Percentiles rank a stretch among this genome's conserved stretches.
phyloP scores from a whole-genome alignment of 2,329 filamentous ascomycete species.

The Penicillium sp. region DNA sequence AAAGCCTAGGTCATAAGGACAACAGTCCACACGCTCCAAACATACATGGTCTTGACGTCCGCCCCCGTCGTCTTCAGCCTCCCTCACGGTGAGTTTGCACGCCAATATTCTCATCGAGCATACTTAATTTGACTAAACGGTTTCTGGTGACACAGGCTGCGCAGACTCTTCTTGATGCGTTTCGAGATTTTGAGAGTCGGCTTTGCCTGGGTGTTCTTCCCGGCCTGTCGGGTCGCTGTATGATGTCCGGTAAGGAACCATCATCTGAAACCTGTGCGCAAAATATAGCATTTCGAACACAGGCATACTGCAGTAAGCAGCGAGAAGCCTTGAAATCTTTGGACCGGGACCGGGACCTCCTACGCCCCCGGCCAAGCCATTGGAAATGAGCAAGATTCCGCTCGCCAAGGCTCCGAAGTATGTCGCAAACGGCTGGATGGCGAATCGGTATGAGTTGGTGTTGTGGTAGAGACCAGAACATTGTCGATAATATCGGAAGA shows the following conservation, averaged over 20 bases:
- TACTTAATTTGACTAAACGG: conserved; percentile 14
- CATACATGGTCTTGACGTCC: neutral
- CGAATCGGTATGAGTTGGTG: conserved; percentile 52
- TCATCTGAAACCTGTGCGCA: conserved; percentile 48
- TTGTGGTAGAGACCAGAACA: conserved; percentile 39
- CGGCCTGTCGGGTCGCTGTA: neutral
- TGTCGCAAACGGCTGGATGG: conserved; percentile 64
- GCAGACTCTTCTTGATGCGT: neutral
- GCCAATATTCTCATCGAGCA: conserved; percentile 11
- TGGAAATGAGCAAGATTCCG: conserved; percentile 66
- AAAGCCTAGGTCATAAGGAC: neutral
- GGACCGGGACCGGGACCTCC: conserved; percentile 55
- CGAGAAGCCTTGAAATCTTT: conserved; percentile 59
- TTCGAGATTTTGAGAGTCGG: neutral
- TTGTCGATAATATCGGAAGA: conserved; percentile 59
- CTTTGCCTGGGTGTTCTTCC: conserved; percentile 1
- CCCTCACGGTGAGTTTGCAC: neutral
- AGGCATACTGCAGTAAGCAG: conserved; percentile 64
- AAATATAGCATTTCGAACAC: conserved; percentile 59
- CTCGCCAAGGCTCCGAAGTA: conserved; percentile 57
- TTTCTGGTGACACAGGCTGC: neutral
- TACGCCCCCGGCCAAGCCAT: conserved; percentile 72
- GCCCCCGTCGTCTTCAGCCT: neutral
- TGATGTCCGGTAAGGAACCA: conserved; percentile 2
- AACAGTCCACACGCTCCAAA: neutral